Percentiles rank a stretch among this genome's conserved stretches.
These are phyloP conservation scores for Cyclotella baltica DNA, from an alignment of 108 stramenopile species.

Conservation along the genomic window DNA sequence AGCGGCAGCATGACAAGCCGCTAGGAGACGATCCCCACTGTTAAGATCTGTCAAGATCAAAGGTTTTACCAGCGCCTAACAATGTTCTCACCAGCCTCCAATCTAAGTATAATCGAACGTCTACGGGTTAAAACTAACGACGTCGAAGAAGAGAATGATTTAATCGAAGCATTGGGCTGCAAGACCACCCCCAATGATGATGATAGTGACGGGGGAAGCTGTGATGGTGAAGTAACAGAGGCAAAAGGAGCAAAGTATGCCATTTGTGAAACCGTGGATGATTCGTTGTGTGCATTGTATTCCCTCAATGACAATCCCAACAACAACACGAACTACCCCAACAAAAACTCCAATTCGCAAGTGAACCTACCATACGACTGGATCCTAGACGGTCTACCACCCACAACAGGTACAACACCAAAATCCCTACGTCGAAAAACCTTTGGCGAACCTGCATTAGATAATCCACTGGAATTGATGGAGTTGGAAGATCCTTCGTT, in stretches of 20 bases:
- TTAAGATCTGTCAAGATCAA: too few species aligned
- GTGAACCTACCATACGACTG: too few species aligned
- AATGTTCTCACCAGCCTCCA: too few species aligned
- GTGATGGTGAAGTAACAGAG: too few species aligned
- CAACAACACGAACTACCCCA: not conserved
- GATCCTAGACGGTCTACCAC: constrained; percentile 39
- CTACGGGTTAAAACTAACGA: too few species aligned
- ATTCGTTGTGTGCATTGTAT: constrained; percentile 46
- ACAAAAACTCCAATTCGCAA: not conserved
- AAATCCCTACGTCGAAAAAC: constrained; percentile 8
- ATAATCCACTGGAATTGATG: constrained; percentile 43
- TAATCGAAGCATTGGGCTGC: too few species aligned
- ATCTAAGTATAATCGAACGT: too few species aligned
- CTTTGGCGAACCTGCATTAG: constrained; percentile 37
- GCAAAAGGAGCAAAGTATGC: not conserved
- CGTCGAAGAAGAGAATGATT: too few species aligned
- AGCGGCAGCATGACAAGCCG: too few species aligned
- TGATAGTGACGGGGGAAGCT: too few species aligned
- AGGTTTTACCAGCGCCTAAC: too few species aligned
- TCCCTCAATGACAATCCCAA: constrained; percentile 11
- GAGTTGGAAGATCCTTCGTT: constrained; percentile 42
- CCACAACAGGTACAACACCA: not conserved
- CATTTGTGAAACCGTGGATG: constrained; percentile 60
- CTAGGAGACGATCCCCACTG: too few species aligned
- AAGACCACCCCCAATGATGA: not conserved